Evolutionary conservation across 1,284 basidiomycete genomes (phyloP).

Genomic region (Irpex sp.): DNA sequence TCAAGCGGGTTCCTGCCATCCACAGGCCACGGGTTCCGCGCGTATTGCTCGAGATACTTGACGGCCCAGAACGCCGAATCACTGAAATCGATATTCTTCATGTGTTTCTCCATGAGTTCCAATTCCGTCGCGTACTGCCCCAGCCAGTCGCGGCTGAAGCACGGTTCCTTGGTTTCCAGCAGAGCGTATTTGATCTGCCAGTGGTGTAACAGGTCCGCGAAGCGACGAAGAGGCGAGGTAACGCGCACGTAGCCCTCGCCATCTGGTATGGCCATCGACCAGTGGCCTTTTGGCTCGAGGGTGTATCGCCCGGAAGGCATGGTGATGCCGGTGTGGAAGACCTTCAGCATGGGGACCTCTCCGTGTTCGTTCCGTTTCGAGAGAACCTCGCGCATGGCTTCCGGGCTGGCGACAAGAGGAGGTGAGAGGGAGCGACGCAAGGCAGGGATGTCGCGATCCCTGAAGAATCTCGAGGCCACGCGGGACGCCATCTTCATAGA

Average conservation of each 20-base stretch:
- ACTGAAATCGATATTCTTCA: conserved; percentile 29
- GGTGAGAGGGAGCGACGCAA: conserved; percentile 49
- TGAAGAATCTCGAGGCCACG: conserved; percentile 71
- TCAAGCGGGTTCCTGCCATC: conserved; percentile 31
- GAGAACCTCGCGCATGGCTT: conserved; percentile 21
- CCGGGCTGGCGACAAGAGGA: conserved; percentile 22
- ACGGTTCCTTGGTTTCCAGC: conserved; percentile 23
- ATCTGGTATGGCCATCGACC: conserved; percentile 63
- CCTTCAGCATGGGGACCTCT: conserved; percentile 35
- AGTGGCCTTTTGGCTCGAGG: conserved; percentile 61
- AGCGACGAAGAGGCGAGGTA: conserved; percentile 89
- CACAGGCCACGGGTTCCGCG: conserved; percentile 21
- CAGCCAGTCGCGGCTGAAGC: conserved; percentile 45
- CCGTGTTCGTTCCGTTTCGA: conserved; percentile 39
- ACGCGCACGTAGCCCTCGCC: conserved; percentile 80
- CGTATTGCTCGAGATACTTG: conserved; percentile 29
- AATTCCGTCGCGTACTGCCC: conserved; percentile 20
- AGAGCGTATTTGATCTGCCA: conserved; percentile 92
- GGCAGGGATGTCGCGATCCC: conserved; percentile 60
- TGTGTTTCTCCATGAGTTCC: conserved; percentile 23
- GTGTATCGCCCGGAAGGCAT: conserved; percentile 41
- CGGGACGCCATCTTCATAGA: conserved; percentile 84
- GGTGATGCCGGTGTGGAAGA: conserved; percentile 30
- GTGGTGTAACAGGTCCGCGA: conserved; percentile 80
- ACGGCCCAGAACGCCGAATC: conserved; percentile 31